Evolutionary conservation across 805 yeast species (phyloP).

Genomic region (Komagataella kurtzmanii): DNA sequence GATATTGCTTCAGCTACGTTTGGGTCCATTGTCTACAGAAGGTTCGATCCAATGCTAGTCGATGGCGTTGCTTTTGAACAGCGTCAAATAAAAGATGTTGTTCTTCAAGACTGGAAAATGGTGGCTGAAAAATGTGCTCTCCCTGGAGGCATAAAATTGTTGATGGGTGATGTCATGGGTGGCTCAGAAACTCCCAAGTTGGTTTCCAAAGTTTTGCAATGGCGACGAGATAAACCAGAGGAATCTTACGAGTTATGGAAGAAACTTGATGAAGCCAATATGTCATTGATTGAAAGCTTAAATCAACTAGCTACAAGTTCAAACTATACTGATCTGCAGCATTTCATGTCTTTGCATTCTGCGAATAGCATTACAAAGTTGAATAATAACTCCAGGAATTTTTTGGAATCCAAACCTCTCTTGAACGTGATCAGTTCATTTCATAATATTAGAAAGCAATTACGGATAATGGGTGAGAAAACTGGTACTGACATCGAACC

Average conservation of each 20-base stretch:
- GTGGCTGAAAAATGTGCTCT: constrained; percentile 38
- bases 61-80: constrained; percentile 20
- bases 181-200: constrained; percentile 93
- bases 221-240: constrained; percentile 47
- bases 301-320: constrained; percentile 21
- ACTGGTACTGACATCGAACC: constrained; percentile 92
- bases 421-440: constrained; percentile 26
- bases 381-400: neutral
- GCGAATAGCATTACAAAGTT: constrained; percentile 4
- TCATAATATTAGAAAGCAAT: constrained; percentile 34
- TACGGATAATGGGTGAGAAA: constrained; percentile 45
- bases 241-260: constrained; percentile 39
- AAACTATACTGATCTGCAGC: constrained; percentile 19
- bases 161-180: constrained; percentile 89
- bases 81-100: constrained; percentile 18
- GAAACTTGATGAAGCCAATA: constrained; percentile 45
- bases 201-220: constrained; percentile 59
- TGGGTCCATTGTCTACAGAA: constrained; percentile 73
- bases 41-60: constrained; percentile 53
- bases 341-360: constrained; percentile 7
- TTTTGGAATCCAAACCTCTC: constrained; percentile 11
- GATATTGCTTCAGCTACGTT: constrained; percentile 93
- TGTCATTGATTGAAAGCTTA: constrained; percentile 36
- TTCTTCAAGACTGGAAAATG: constrained; percentile 49
- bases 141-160: constrained; percentile 53